A percentile compares a stretch with the other conserved stretches of the same genome.
Evolutionary conservation across 768 basidiomycete species (phyloP).

Genomic region (Boletus reticuloceps): DNA sequence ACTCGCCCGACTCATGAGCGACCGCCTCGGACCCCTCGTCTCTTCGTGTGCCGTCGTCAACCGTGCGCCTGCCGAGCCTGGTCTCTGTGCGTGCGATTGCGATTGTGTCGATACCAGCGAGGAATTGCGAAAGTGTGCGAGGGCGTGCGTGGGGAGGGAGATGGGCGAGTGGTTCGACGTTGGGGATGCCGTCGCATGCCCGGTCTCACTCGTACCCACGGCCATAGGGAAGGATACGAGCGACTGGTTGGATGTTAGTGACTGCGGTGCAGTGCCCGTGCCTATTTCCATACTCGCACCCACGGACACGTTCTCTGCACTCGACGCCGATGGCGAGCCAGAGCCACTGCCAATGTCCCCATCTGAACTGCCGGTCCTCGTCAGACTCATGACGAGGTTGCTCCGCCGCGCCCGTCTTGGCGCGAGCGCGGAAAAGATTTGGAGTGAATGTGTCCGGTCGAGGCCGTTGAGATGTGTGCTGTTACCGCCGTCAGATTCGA

Average conservation of each 20-base stretch:
- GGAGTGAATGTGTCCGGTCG: conserved; percentile 21
- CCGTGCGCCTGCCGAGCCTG: conserved; percentile 24
- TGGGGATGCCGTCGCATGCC: conserved; percentile 1
- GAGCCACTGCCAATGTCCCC: background rate
- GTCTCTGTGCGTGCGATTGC: conserved; percentile 1
- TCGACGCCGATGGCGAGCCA: background rate
- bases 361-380: conserved; percentile 3
- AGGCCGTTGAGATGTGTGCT: conserved; percentile 11
- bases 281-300: no score
- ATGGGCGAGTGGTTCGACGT: conserved; percentile 12
- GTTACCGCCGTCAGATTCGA: conserved; percentile 37
- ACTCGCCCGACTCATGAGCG: conserved; percentile 28
- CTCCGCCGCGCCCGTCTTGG: conserved; percentile 14
- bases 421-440: conserved; percentile 19
- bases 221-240: no score
- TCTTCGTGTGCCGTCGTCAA: conserved; percentile 10
- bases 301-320: no score
- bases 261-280: no score
- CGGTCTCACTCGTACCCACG: no score
- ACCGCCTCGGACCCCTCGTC: background rate
- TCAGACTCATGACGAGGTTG: conserved; percentile 28
- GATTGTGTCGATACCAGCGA: background rate
- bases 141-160: conserved; percentile 11
- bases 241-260: no score
- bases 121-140: background rate